Conservation (phyloP, 2,329 filamentous ascomycete genomes). For the Phyllosticta capitalensis region DNA sequence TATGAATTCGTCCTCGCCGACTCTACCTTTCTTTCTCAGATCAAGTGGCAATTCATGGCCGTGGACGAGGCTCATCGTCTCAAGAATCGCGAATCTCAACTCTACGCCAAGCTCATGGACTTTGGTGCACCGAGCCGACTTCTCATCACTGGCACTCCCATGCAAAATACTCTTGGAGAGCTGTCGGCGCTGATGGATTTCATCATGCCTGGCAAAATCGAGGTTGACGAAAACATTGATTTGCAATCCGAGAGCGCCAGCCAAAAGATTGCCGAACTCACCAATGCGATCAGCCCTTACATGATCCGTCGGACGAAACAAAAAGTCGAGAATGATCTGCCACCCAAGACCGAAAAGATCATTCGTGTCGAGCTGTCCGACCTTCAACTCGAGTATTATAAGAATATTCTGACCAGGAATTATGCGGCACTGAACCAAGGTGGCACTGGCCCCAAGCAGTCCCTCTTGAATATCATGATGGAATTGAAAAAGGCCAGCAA, state of each 20-base stretch:
- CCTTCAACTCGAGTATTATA: conserved; percentile 95
- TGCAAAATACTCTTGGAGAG: conserved; percentile 94
- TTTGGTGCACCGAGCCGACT: conserved; percentile 84
- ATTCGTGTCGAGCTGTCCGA: conserved; percentile 96
- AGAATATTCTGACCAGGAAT: conserved; percentile 95
- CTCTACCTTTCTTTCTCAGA: conserved; percentile 69
- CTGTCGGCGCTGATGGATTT: conserved; percentile 91
- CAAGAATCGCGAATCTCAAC: conserved; percentile 90
- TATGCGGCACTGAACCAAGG: conserved; percentile 91
- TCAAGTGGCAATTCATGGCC: conserved; percentile 96
- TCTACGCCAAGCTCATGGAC: conserved; percentile 75
- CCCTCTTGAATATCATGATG: conserved; percentile 97
- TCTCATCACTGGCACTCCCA: conserved; percentile 91
- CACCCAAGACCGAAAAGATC: conserved; percentile 97
- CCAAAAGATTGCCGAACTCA: conserved; percentile 76
- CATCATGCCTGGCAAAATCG: conserved; percentile 85
- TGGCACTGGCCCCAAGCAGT: conserved; percentile 84
- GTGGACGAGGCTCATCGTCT: conserved; percentile 95
- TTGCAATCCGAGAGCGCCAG: conserved; percentile 72
- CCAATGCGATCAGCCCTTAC: conserved; percentile 79
- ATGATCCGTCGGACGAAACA: conserved; percentile 95
- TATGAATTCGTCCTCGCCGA: conserved; percentile 94
- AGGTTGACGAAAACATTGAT: conserved; percentile 87
- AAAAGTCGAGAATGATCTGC: conserved; percentile 91
- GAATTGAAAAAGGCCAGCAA: conserved; percentile 99